Evolutionary conservation across 2,329 filamentous ascomycete genomes (phyloP), one percentile per base, ranked within the genome.

Genomic region (Polytolypa hystricis): DNA sequence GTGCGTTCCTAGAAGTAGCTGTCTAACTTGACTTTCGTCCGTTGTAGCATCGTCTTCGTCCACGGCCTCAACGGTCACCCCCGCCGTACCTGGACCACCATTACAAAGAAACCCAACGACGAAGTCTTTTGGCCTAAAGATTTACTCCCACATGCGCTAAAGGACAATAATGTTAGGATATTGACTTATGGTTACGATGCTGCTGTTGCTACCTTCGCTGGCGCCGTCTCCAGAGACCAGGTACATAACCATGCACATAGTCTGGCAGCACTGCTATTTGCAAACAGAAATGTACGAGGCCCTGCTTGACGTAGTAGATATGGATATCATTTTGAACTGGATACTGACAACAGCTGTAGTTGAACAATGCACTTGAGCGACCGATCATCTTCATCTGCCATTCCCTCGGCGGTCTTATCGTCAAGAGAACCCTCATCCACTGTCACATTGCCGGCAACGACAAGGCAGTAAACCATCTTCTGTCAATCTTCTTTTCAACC

Each of bases 361-460:
- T 60, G 33, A 55, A 55, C 41, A 46, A 70, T 35, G 73, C 72
- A 4, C 60, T 64, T 21, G 65, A 69, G 16, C 74, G 77, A 30
- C 79, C 81, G 4, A 82, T 87, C 47, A 77, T 87, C 42, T 87
- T 81, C 66, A 73, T 86, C 23, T 79, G 73, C 34, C 81, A 86
- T 55, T 82, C 79, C 35, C 64, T 86, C 2, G 82, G 81, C 3
- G 82, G 81, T 5, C 73, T 85, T 41, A 62, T 86, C 2, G 70
- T 81, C 35, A 86, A 86, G 56, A 67, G 77, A 31, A 77, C 79
- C 1, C 60, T 86, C 32, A 67, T 81, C 33, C 77, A 81, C 52
- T 80, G 77, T 30, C 71, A 73, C 45, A 78, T 76, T 47, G 54
- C 81, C 9, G 67, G 65, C 5, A 69, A 67, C 27, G 26, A 16